A percentile compares a stretch with the other conserved stretches of the same genome.
Evolutionary conservation across 495 filamentous ascomycete species (phyloP).

Genomic region (Patellaria atrata): DNA sequence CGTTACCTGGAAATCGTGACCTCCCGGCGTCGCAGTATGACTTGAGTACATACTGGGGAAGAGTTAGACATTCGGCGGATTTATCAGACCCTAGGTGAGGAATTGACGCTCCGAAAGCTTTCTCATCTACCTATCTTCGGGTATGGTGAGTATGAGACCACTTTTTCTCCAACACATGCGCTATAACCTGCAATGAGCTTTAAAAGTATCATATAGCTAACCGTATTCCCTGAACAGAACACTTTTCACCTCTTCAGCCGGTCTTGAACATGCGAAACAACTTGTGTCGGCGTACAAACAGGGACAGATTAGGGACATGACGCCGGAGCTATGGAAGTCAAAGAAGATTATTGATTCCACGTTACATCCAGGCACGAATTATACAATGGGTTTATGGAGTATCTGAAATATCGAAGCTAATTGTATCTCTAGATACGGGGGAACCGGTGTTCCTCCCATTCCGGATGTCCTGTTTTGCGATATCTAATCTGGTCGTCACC

Average conservation of each 20-base stretch:
- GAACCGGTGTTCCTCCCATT: conserved; percentile 86
- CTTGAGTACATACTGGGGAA: conserved; percentile 84
- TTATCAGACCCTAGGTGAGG: conserved; percentile 91
- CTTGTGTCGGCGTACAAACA: conserved; percentile 70
- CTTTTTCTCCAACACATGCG: conserved; percentile 4
- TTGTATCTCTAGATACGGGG: conserved; percentile 55
- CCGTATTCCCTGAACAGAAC: conserved; percentile 39
- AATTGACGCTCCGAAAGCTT: conserved; percentile 11
- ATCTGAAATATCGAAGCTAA: conserved; percentile 6
- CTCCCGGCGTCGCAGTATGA: conserved; percentile 85
- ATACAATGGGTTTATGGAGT: conserved; percentile 1
- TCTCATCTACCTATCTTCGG: conserved; percentile 14
- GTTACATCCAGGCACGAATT: conserved; percentile 63
- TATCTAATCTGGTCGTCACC: conserved; percentile 92
- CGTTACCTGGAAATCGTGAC: conserved; percentile 72
- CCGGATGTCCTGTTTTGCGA: conserved; percentile 89
- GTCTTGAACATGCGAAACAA: conserved; percentile 69
- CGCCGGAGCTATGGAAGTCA: conserved; percentile 77
- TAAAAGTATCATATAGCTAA: conserved; percentile 1
- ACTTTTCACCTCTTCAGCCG: conserved; percentile 55
- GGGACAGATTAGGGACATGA: conserved; percentile 62
- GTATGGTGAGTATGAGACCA: conserved; percentile 24
- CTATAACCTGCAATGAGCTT: background rate
- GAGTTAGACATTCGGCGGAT: conserved; percentile 77
- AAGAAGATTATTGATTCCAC: conserved; percentile 97